phyloP scores from a whole-genome alignment of 2,329 filamentous ascomycete genomes.

The Fusarium armeniacum region DNA sequence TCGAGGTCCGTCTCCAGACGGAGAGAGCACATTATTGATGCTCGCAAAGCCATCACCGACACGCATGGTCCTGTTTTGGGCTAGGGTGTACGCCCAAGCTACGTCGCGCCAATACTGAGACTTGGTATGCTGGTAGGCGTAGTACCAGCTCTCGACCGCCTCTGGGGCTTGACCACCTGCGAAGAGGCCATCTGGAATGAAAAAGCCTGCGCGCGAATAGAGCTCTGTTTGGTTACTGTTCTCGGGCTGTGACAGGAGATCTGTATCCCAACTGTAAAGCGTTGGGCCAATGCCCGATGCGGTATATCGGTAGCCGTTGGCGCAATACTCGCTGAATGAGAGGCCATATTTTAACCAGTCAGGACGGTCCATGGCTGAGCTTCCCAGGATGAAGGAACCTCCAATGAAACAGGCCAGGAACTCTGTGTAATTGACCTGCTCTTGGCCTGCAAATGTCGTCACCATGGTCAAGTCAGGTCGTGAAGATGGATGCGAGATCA shows the following conservation, averaged over 20 bases:
- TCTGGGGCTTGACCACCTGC: constrained; percentile 57
- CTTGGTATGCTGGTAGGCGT: constrained; percentile 80
- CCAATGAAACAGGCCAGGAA: constrained; percentile 76
- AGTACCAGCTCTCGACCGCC: constrained; percentile 84
- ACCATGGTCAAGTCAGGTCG: constrained; percentile 74
- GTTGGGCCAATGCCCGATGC: constrained; percentile 3
- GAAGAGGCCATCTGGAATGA: background rate
- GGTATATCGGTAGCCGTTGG: constrained; percentile 12
- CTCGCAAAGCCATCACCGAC: constrained; percentile 6
- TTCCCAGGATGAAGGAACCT: constrained; percentile 74
- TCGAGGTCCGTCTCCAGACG: constrained; percentile 69
- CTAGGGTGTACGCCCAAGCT: constrained; percentile 66
- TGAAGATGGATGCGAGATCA: constrained; percentile 72
- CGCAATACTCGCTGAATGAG: constrained; percentile 15
- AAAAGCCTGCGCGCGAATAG: constrained; percentile 3
- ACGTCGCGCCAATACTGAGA: constrained; percentile 73
- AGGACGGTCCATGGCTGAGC: constrained; percentile 66
- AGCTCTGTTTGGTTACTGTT: constrained; percentile 6
- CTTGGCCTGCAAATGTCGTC: constrained; percentile 74
- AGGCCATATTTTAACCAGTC: constrained; percentile 20
- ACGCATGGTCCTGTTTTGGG: constrained; percentile 13
- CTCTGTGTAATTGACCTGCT: constrained; percentile 50
- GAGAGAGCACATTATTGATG: constrained; percentile 70
- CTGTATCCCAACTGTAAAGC: constrained; percentile 19
- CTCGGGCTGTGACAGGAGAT: background rate